Evolutionary conservation across 768 basidiomycete species (phyloP), one percentile per base, ranked within the genome.

Genomic region (Tylopilus subfusipes): DNA sequence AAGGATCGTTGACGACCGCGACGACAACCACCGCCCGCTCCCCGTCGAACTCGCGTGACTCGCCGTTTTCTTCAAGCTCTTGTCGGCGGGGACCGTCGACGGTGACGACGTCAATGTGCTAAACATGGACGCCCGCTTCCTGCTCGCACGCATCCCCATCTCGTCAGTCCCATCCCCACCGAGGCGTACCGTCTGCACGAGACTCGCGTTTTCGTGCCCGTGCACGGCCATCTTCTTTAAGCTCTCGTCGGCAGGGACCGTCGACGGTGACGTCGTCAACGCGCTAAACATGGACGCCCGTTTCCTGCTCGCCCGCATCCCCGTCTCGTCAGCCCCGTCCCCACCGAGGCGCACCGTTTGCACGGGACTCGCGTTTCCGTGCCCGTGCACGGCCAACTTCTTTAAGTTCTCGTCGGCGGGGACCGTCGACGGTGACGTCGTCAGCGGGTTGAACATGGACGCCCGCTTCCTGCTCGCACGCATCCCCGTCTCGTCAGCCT

Each of bases 91-190:
- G 7, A 29, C 33, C 39, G 31, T 11, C 54, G 34, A 9, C 22
- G 58, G 48, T 29, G 59, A 52, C 33, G 59, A 52, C n/a, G 53
- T 8, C 18, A 54, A 24, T 10, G 50, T 6, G 44, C 43, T 54
- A 2, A 66, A 58, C 64, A 57, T 34, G 10, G 63, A 66, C 33
- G 40, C 52, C 24, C 50, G 55, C 9, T 64, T 66, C 75, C 73
- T 70, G 36, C 16, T 19, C 33, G 46, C 21, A 2, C 31, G 30
- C 47, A 49, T 14, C 3, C 61, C 61, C 61, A 59, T 52, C 53
- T 62, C 61, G 36, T 62, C 61, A 21, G 38, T 40, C 19, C 31
- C 42, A 2, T 36, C 42, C 8, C 14, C 43, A 19, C 27, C 9
- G 18, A 12, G 21, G 0, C 29, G n/a, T 30, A 5, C 9, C 27